A percentile compares a stretch with the other conserved stretches of the same genome.
These are phyloP conservation scores for Hypoxylon sp. DNA, from an alignment of 2,329 filamentous ascomycete species.

Conservation along the genomic window DNA sequence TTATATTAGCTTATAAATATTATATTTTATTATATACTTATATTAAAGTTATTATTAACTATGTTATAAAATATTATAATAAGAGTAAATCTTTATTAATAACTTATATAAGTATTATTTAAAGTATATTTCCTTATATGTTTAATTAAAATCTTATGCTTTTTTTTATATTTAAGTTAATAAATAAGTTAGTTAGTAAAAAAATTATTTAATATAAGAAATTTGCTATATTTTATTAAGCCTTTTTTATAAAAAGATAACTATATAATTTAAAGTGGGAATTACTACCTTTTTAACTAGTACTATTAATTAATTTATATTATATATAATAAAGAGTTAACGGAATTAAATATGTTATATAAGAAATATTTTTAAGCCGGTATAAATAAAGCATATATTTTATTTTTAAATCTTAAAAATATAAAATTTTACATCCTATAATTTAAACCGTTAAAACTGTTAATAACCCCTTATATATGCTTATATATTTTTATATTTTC, in stretches of 20 bases:
- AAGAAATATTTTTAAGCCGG: not conserved
- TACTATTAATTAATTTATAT: not conserved
- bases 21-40: not conserved
- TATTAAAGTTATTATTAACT: not conserved
- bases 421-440: too few relatives aligned
- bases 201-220: not conserved
- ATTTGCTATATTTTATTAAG: slow-evolving; percentile 1
- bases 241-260: slow-evolving; percentile 5
- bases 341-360: not conserved
- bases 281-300: not conserved
- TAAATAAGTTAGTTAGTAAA: slow-evolving; percentile 3
- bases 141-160: not conserved
- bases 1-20: slow-evolving; percentile 1
- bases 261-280: not conserved
- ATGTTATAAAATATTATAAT: slow-evolving; percentile 9
- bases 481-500: too few relatives aligned
- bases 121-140: not conserved
- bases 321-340: not conserved
- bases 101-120: not conserved
- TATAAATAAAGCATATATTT: too few relatives aligned
- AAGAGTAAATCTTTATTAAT: not conserved
- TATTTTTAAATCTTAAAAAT: not conserved
- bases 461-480: too few relatives aligned
- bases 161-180: slow-evolving; percentile 1
- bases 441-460: too few relatives aligned